phyloP scores from a whole-genome alignment of 768 basidiomycete genomes.

The Boletus fagicola region DNA sequence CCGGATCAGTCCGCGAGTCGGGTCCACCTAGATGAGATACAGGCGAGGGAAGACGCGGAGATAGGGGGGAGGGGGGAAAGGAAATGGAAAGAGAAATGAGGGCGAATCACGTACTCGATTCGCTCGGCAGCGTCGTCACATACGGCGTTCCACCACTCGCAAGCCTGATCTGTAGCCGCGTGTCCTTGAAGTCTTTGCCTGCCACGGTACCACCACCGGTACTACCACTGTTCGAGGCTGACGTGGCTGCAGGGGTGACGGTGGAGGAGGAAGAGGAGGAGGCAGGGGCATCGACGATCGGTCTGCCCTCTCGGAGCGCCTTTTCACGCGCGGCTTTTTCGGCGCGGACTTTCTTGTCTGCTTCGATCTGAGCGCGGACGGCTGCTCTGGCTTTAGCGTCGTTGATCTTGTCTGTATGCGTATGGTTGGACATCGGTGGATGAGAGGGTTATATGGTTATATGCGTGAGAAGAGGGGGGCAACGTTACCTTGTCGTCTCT shows the following conservation, averaged over 20 bases:
- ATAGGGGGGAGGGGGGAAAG: neutral
- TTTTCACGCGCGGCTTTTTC: slow-evolving; percentile 90
- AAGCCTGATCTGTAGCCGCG: slow-evolving; percentile 86
- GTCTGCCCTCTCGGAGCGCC: slow-evolving; percentile 78
- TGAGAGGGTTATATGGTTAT: neutral
- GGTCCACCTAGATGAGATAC: neutral
- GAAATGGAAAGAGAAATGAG: neutral
- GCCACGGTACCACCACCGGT: slow-evolving; percentile 38
- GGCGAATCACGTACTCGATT: slow-evolving; percentile 55
- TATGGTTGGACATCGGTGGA: neutral
- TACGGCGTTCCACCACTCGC: slow-evolving; percentile 75
- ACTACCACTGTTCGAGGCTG: slow-evolving; percentile 37
- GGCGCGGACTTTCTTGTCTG: slow-evolving; percentile 85
- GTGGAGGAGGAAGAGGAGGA: slow-evolving; percentile 28
- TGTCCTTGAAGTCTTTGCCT: slow-evolving; percentile 81
- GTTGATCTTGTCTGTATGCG: slow-evolving; percentile 73
- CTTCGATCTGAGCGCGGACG: slow-evolving; percentile 92
- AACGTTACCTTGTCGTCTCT: slow-evolving; percentile 66
- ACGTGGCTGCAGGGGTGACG: slow-evolving; percentile 34
- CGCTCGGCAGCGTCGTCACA: slow-evolving; percentile 77
- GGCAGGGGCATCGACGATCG: slow-evolving; percentile 34
- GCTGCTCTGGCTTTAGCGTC: slow-evolving; percentile 85
- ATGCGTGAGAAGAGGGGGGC: neutral
- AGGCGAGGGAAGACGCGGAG: neutral
- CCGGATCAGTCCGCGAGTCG: neutral